phyloP scores from a whole-genome alignment of 2,329 filamentous ascomycete genomes.

The Penicillium sp. region DNA sequence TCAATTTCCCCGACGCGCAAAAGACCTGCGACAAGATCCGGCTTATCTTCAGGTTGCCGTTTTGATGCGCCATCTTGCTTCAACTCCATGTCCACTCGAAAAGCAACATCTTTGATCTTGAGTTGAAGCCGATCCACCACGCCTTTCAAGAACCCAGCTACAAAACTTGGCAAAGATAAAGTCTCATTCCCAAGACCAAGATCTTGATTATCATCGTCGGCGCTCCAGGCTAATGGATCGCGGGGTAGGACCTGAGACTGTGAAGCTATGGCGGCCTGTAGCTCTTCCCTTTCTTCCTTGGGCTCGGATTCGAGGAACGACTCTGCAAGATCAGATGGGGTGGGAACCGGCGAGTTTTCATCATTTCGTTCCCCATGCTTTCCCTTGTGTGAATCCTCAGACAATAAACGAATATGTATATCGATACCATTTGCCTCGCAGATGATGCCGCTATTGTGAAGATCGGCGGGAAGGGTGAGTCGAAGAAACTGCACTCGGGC shows the following conservation, averaged over 20 bases:
- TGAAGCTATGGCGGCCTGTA: conserved; percentile 57
- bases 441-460: conserved; percentile 78
- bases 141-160: conserved; percentile 60
- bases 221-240: conserved; percentile 39
- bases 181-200: conserved; percentile 53
- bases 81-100: conserved; percentile 53
- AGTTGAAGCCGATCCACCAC: conserved; percentile 58
- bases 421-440: conserved; percentile 81
- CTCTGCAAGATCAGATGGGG: conserved; percentile 58
- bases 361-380: conserved; percentile 30
- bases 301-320: conserved; percentile 62
- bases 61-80: conserved; percentile 40
- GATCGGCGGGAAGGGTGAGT: conserved; percentile 81
- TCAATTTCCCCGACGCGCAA: conserved; percentile 38
- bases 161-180: conserved; percentile 57
- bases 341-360: conserved; percentile 31
- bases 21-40: conserved; percentile 38
- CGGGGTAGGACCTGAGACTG: conserved; percentile 53
- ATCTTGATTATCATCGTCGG: conserved; percentile 50
- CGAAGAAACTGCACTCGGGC: conserved; percentile 75
- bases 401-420: conserved; percentile 61
- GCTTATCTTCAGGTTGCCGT: conserved; percentile 34
- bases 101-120: conserved; percentile 51
- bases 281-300: conserved; percentile 55
- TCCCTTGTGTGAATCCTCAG: conserved; percentile 36